Percentiles rank a stretch among this genome's conserved stretches.
Evolutionary conservation across 2,329 filamentous ascomycete genomes (phyloP).

Genomic region (Exophiala sp.): DNA sequence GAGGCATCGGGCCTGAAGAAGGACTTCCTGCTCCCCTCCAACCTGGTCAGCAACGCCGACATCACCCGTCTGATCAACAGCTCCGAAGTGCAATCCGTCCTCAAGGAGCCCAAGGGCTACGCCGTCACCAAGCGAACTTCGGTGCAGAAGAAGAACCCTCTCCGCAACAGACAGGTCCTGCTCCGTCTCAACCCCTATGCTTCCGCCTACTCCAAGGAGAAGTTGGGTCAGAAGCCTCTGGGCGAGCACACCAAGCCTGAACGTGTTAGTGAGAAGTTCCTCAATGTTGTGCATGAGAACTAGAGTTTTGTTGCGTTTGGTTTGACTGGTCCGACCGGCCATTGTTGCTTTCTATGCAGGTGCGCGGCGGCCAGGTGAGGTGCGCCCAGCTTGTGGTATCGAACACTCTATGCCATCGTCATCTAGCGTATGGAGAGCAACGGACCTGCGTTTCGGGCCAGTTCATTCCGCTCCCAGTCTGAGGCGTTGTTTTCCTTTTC

Average conservation of each 20-base stretch:
- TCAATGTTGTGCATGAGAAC: slow-evolving; percentile 47
- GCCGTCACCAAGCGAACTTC: slow-evolving; percentile 80
- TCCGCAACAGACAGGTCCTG: slow-evolving; percentile 97
- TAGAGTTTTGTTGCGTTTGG: slow-evolving; percentile 33
- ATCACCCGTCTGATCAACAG: slow-evolving; percentile 98
- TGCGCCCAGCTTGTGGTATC: no score
- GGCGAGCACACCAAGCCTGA: slow-evolving; percentile 55
- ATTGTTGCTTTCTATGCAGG: no score
- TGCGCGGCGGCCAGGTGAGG: no score
- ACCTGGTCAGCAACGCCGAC: slow-evolving; percentile 89
- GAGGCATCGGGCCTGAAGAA: slow-evolving; percentile 89
- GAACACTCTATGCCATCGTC: no score
- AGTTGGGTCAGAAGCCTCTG: slow-evolving; percentile 66
- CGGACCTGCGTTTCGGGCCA: not conserved
- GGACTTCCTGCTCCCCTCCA: slow-evolving; percentile 94
- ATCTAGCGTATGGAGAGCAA: no score
- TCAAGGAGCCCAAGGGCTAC: slow-evolving; percentile 84
- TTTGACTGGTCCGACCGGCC: not conserved
- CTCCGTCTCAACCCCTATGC: slow-evolving; percentile 99
- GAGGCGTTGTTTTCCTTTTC: not conserved
- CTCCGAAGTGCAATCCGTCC: slow-evolving; percentile 93
- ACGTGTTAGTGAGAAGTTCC: slow-evolving; percentile 49
- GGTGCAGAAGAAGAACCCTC: slow-evolving; percentile 99
- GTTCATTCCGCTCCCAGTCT: not conserved
- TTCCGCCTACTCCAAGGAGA: slow-evolving; percentile 77